Evolutionary conservation across 352 stramenopile genomes (phyloP), one percentile per base, ranked within the genome.

Genomic region (Phytopythium mirpurense): DNA sequence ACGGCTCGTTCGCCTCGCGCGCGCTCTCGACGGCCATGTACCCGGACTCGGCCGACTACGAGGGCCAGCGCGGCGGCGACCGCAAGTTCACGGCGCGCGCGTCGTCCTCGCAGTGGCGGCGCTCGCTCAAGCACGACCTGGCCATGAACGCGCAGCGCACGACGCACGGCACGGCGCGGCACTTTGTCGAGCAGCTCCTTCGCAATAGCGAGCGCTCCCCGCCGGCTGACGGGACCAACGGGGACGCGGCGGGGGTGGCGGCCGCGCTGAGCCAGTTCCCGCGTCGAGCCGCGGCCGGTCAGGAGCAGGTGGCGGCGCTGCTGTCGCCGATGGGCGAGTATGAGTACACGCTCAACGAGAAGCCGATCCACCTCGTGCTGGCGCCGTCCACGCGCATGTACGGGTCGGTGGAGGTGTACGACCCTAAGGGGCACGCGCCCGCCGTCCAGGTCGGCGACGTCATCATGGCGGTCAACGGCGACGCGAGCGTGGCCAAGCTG

Each of bases 21-120:
- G 68, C 74, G 21, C 62, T 87, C 51, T 78, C 68, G 7, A 91
- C 81, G 0, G 81, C 81, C 26, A 86, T 91, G 72, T 91, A 88
- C 49, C 81, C 81, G 18, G 51, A 73, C 27, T 88, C 76, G 40
- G 64, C 68, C 40, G 81, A 91, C 40, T 86, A 87, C 53, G 48
- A 72, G 44, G 55, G 62, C 7, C 62, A 70, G 2, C 44, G 56
- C 15, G 21, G 53, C 7, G 64, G 62, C 36, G 44, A 65, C 26
- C 69, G 65, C 31, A 70, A 72, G 40, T 74, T 85, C 21, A 59
- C 69, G 11, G 61, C 72, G 0, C 74, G 78, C 43, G 81, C 75
- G 21, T 74, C 81, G 5, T 77, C 81, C n/a, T 69, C 64, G 56
- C 78, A 91, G 47, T 91, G 81, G 81, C 63, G 70, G 62, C 73